Evolutionary conservation across 2,329 filamentous ascomycete species (phyloP).

Genomic region (Fusarium solani-melongenae): DNA sequence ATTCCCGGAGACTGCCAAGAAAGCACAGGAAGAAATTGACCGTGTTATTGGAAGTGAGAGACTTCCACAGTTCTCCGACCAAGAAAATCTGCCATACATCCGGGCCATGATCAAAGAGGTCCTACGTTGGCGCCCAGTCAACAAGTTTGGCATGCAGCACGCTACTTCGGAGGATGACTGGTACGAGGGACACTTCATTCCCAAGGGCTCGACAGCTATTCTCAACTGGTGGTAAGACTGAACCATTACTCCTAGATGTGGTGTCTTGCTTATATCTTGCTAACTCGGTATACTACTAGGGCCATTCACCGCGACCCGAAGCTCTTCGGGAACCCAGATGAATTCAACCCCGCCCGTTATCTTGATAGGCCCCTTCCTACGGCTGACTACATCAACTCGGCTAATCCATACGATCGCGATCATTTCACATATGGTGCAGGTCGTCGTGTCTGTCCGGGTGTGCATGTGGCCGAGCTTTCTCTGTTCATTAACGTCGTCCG

Average conservation of each 20-base stretch:
- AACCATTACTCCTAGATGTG: neutral
- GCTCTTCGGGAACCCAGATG: too few relatives aligned
- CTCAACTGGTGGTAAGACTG: slow-evolving; percentile 22
- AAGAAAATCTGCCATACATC: slow-evolving; percentile 54
- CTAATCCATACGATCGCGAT: neutral
- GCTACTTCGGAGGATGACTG: slow-evolving; percentile 19
- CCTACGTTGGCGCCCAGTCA: slow-evolving; percentile 53
- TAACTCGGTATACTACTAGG: too few relatives aligned
- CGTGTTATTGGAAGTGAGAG: slow-evolving; percentile 50
- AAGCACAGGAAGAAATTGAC: slow-evolving; percentile 51
- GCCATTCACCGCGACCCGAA: too few relatives aligned
- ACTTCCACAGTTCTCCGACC: slow-evolving; percentile 52
- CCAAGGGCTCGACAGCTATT: slow-evolving; percentile 23
- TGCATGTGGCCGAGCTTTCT: neutral
- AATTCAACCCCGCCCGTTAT: too few relatives aligned
- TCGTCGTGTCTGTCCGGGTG: neutral
- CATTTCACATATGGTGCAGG: neutral
- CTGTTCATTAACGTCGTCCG: neutral
- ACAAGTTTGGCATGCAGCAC: slow-evolving; percentile 27
- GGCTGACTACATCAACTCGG: too few relatives aligned
- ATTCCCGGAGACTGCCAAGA: slow-evolving; percentile 47
- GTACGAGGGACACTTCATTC: slow-evolving; percentile 30
- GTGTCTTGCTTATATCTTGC: too few relatives aligned
- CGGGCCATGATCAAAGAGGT: slow-evolving; percentile 56
- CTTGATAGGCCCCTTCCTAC: too few relatives aligned